Evolutionary conservation across 148 eudicot species (phyloP).

Genomic region (Selenicereus undatus): DNA sequence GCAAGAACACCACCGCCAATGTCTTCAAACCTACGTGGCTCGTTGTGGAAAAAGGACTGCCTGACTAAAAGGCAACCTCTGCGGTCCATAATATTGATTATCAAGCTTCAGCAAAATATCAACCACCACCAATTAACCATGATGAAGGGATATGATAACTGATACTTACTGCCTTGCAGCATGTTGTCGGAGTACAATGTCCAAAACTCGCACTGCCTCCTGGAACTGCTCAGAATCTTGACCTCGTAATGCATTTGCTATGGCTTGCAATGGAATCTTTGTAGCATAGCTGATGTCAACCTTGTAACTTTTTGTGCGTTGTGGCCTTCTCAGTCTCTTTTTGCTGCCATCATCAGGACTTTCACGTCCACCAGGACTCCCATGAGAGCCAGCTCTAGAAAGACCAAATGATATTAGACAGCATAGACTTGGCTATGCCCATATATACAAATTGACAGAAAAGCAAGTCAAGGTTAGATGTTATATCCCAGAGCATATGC

Average conservation of each 20-base stretch:
- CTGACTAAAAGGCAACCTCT: slow-evolving; percentile 62
- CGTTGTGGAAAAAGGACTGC: slow-evolving; percentile 53
- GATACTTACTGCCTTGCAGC: slow-evolving; percentile 56
- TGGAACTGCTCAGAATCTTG: slow-evolving; percentile 47
- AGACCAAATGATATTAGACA: background rate
- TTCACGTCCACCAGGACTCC: slow-evolving; percentile 5
- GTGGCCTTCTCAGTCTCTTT: slow-evolving; percentile 2
- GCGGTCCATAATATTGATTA: background rate
- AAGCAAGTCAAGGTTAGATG: background rate
- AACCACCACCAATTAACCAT: background rate
- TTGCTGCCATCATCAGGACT: background rate
- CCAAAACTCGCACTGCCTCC: slow-evolving; percentile 54
- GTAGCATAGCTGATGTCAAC: slow-evolving; percentile 16
- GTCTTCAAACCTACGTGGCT: slow-evolving; percentile 37
- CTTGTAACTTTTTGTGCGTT: slow-evolving; percentile 1
- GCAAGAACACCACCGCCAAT: slow-evolving; percentile 55
- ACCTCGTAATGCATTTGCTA: slow-evolving; percentile 47
- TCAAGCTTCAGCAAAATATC: background rate
- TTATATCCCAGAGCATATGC: background rate
- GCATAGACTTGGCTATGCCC: background rate
- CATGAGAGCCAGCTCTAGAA: background rate
- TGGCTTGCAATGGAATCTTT: slow-evolving; percentile 44
- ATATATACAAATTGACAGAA: background rate
- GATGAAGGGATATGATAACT: background rate
- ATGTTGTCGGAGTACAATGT: slow-evolving; percentile 48